These are phyloP conservation scores for Fonsecaea pedrosoi DNA, from an alignment of 2,329 filamentous ascomycete species.

Conservation along the genomic window DNA sequence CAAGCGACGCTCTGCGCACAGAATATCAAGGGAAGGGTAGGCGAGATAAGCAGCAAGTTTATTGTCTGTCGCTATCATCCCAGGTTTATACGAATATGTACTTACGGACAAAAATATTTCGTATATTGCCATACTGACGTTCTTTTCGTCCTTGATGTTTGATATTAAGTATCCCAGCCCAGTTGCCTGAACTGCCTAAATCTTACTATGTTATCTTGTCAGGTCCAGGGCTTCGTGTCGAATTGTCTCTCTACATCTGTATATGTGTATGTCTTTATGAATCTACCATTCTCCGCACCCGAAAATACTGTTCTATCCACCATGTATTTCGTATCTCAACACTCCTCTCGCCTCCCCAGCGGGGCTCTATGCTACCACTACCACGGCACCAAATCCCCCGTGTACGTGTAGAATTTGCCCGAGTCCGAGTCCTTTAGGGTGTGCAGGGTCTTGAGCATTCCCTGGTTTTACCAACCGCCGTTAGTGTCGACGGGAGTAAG, in stretches of 20 bases:
- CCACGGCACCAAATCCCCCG: constrained; percentile 39
- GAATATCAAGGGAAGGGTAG: background rate
- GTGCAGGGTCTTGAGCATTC: constrained; percentile 48
- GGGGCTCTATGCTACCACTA: constrained; percentile 3
- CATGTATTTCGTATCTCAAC: too few relatives aligned
- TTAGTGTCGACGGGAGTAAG: background rate
- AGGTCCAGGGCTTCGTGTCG: too few relatives aligned
- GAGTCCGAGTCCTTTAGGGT: constrained; percentile 43
- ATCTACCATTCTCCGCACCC: too few relatives aligned
- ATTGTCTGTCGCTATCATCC: background rate
- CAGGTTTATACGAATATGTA: background rate
- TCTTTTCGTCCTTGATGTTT: background rate
- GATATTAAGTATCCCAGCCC: too few relatives aligned
- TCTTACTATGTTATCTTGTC: too few relatives aligned
- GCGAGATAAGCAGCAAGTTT: background rate
- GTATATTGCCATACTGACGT: background rate
- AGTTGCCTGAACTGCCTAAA: too few relatives aligned
- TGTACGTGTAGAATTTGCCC: constrained; percentile 39
- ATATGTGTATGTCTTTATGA: too few relatives aligned
- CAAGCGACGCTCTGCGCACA: background rate
- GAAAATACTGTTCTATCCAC: too few relatives aligned
- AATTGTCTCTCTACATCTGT: background rate
- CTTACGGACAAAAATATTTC: background rate
- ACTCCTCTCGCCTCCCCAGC: too few relatives aligned
- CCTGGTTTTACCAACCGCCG: constrained; percentile 14